A percentile compares a stretch with the other conserved stretches of the same genome.
phyloP scores from a whole-genome alignment of 371 early-diverging fungal genomes.

The Blakeslea trispora region DNA sequence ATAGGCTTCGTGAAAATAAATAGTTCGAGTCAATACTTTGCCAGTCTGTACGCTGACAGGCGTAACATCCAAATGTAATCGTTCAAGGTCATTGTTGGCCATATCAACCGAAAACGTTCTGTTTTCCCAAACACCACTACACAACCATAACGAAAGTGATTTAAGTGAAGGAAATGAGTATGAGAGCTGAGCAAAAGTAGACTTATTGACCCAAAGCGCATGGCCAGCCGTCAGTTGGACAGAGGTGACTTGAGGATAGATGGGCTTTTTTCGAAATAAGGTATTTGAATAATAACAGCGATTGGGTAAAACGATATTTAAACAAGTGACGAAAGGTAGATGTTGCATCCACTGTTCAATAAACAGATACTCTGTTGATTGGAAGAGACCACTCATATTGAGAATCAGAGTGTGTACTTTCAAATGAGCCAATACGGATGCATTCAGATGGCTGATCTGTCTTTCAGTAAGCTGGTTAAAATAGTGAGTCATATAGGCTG shows the following conservation, averaged over 20 bases:
- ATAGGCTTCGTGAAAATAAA: background rate
- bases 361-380: background rate
- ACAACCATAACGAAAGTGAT: slow-evolving; percentile 8
- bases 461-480: background rate
- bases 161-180: slow-evolving; percentile 1
- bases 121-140: slow-evolving; percentile 7
- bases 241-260: background rate
- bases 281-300: slow-evolving; percentile 2
- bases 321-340: background rate
- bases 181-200: background rate
- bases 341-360: background rate
- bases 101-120: background rate
- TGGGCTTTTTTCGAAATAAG: background rate
- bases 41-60: slow-evolving; percentile 7
- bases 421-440: background rate
- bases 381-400: background rate
- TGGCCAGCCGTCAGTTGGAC: slow-evolving; percentile 6
- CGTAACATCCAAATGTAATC: slow-evolving; percentile 14
- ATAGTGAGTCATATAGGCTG: slow-evolving; percentile 7
- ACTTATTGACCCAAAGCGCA: slow-evolving; percentile 1
- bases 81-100: background rate
- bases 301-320: background rate
- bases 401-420: background rate
- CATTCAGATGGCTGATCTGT: background rate
- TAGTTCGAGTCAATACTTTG: background rate